These are phyloP conservation scores for Rosa chinensis DNA, from an alignment of 306 rosid genomes.

Conservation along the genomic window DNA sequence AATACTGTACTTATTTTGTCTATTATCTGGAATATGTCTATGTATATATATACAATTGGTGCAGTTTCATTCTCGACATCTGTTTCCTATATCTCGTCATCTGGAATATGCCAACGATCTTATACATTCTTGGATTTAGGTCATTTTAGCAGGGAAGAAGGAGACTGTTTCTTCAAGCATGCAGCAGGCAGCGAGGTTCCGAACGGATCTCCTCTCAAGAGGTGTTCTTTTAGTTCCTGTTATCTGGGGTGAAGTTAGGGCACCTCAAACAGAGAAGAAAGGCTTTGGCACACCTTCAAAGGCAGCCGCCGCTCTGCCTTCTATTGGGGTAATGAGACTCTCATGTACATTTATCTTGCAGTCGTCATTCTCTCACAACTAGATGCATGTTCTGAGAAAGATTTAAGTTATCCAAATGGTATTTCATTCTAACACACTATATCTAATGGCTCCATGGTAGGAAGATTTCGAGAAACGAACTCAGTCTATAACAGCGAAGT, in stretches of 20 bases:
- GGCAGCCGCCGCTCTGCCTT: conserved; percentile 75
- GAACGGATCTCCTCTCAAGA: conserved; percentile 73
- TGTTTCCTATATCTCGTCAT: not conserved
- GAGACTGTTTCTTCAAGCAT: conserved; percentile 71
- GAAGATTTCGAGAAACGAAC: conserved; percentile 93
- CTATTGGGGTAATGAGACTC: conserved; percentile 75
- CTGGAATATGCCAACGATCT: conserved; percentile 14
- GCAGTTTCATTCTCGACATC: not conserved
- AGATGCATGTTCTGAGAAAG: conserved; percentile 18
- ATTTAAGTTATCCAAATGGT: conserved; percentile 14
- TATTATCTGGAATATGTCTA: not conserved
- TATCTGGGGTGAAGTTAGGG: conserved; percentile 72
- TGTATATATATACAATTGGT: not conserved
- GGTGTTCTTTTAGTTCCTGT: conserved; percentile 90
- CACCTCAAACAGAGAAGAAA: conserved; percentile 70
- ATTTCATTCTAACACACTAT: conserved; percentile 24
- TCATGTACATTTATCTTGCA: not conserved
- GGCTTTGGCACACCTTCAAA: conserved; percentile 68
- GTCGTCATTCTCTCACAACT: not conserved
- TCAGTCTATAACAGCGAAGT: conserved; percentile 73
- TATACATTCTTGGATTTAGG: conserved; percentile 56
- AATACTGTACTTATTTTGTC: not conserved
- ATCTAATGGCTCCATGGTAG: conserved; percentile 45
- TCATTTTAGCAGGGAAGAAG: conserved; percentile 86
- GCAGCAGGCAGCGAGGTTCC: conserved; percentile 72